These are phyloP conservation scores for Cadophora gregata DNA, from an alignment of 2,329 filamentous ascomycete species.

Conservation along the genomic window DNA sequence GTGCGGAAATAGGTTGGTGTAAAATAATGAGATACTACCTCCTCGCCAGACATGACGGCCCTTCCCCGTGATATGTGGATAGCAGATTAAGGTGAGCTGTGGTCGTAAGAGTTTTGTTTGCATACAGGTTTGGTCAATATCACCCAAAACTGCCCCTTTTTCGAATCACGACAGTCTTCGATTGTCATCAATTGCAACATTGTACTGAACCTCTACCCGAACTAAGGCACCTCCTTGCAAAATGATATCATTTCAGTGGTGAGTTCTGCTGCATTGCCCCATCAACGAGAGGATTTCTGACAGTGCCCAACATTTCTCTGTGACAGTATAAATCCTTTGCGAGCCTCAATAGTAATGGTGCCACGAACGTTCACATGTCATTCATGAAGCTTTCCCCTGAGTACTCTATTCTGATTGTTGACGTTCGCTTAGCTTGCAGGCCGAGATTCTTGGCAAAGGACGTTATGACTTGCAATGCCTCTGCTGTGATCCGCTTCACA, in stretches of 20 bases:
- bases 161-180: not conserved
- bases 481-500: not conserved
- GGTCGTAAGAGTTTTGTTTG: not conserved
- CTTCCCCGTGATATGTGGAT: not conserved
- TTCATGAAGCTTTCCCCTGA: not conserved
- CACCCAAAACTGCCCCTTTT: not conserved
- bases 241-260: not conserved
- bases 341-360: not conserved
- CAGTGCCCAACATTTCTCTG: not conserved
- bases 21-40: not conserved
- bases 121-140: not conserved
- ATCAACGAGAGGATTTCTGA: not conserved
- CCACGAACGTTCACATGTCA: too few relatives aligned
- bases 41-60: not conserved
- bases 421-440: not conserved
- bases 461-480: not conserved
- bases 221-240: too few relatives aligned
- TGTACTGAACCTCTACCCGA: too few relatives aligned
- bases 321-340: too few relatives aligned
- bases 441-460: not conserved
- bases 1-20: slow-evolving; percentile 34
- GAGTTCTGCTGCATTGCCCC: not conserved
- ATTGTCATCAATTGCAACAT: too few relatives aligned
- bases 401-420: not conserved
- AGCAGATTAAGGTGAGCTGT: not conserved